Base-by-base conservation (phyloP, 352 stramenopile species). In the Phytophthora syringae region DNA sequence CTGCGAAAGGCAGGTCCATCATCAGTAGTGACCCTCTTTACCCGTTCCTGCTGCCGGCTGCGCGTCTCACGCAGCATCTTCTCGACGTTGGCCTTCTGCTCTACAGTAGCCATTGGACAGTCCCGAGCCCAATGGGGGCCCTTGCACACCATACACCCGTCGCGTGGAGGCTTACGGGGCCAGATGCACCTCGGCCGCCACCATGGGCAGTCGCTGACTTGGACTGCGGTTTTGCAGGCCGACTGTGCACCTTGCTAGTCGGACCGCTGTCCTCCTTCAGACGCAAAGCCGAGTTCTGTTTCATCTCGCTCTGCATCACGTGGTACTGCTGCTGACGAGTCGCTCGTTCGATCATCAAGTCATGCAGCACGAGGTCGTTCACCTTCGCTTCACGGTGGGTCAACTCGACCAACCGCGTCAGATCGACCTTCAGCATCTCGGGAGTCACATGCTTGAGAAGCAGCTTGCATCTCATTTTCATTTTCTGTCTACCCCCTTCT, bases 381-480 rank as follows among this genome's bases (percentile, higher is more conserved):
- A 16, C 37, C 13, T 64, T 53, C 13, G 52, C 40, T 3, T 67
- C 39, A 5, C 54, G 43, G 24, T 64, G 52, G 1, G 45, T 63
- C 20, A 73, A n/a, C 32, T 52, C 44, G 5, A 60, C 57, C 21
- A 55, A 47, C 3, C 28, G 25, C 9, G 55, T 56, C 5, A 73
- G 28, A n/a, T 73, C 58, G 0, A 50, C 10, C 7, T 52, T 42
- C 27, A 73, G 43, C n/a, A 58, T 52, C 9, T 73, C 57, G 0
- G 64, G 57, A 2, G 49, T 27, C 16, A 68, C 21, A 13, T 53
- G 10, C 12, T 60, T 25, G 1, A 68, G 39, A 7, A 67, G 7
- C 16, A 68, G 9, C 49, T 73, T 67, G 47, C 52, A 73, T 2
- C 57, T 42, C 21, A 48, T 18, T 34, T 73, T 73, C 57, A 61